A percentile compares a stretch with the other conserved stretches of the same genome.
phyloP scores from a whole-genome alignment of 805 yeast species.

The Cyberlindnera meyerae region DNA sequence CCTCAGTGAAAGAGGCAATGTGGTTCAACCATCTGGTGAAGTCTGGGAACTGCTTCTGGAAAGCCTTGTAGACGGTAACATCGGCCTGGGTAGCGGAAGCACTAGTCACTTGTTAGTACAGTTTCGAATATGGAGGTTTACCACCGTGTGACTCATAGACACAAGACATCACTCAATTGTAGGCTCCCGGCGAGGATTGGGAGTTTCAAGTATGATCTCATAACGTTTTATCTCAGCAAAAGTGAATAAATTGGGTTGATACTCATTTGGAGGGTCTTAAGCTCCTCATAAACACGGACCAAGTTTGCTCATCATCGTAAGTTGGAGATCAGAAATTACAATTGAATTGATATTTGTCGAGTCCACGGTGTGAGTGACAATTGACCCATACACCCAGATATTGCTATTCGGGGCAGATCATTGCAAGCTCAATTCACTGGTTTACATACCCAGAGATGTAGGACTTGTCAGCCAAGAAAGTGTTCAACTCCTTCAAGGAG shows the following conservation, averaged over 20 bases:
- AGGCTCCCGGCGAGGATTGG: too few relatives aligned
- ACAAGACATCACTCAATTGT: too few relatives aligned
- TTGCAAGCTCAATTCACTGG: too few relatives aligned
- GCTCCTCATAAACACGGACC: constrained; percentile 99
- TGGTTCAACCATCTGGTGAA: constrained; percentile 99
- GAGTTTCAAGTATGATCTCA: too few relatives aligned
- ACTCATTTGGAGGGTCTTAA: constrained; percentile 96
- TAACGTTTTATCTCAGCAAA: constrained; percentile 33
- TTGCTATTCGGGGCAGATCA: too few relatives aligned
- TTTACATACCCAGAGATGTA: constrained; percentile 93
- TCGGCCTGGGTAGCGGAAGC: constrained; percentile 93
- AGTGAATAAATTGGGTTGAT: constrained; percentile 48
- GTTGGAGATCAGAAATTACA: too few relatives aligned
- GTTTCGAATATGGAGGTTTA: too few relatives aligned
- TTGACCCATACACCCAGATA: too few relatives aligned
- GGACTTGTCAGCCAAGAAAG: constrained; percentile 85
- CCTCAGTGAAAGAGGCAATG: constrained; percentile 88
- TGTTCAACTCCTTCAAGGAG: constrained; percentile 70
- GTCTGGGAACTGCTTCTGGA: constrained; percentile 86
- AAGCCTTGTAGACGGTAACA: constrained; percentile 90
- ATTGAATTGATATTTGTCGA: too few relatives aligned
- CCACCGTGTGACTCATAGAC: too few relatives aligned
- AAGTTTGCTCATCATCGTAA: constrained; percentile 60
- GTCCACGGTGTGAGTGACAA: too few relatives aligned
- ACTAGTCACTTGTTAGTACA: constrained; percentile 41